These are phyloP conservation scores for Dissophora ornata DNA, from an alignment of 192 early-diverging fungal species.

Conservation along the genomic window DNA sequence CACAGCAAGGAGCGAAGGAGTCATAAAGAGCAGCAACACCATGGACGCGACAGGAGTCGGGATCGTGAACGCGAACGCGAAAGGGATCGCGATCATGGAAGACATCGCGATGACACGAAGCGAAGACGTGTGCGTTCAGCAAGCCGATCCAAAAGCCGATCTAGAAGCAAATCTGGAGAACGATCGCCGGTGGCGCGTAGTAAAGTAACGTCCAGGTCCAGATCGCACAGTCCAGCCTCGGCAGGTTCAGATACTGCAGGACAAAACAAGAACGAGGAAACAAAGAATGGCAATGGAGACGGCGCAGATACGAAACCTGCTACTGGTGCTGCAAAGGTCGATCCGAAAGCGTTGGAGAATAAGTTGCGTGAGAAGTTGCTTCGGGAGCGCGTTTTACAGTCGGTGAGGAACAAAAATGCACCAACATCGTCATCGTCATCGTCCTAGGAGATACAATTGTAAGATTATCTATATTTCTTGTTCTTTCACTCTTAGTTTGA, in stretches of 20 bases:
- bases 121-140: slow-evolving; percentile 13
- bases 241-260: not conserved
- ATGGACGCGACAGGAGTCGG: slow-evolving; percentile 30
- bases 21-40: slow-evolving; percentile 7
- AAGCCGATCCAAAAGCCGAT: slow-evolving; percentile 37
- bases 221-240: slow-evolving; percentile 19
- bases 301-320: too few species aligned
- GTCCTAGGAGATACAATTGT: too few species aligned
- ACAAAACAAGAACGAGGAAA: not conserved
- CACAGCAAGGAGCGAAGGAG: slow-evolving; percentile 12
- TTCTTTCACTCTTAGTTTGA: too few species aligned
- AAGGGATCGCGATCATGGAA: not conserved
- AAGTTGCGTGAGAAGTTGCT: slow-evolving; percentile 39
- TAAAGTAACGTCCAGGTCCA: slow-evolving; percentile 16
- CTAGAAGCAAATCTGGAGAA: slow-evolving; percentile 15
- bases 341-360: slow-evolving; percentile 28
- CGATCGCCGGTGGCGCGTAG: not conserved
- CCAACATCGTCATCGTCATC: too few species aligned
- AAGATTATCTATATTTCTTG: too few species aligned
- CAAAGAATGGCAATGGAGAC: too few species aligned
- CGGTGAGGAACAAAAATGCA: slow-evolving; percentile 30
- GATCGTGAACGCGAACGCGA: slow-evolving; percentile 17
- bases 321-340: not conserved
- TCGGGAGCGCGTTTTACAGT: slow-evolving; percentile 44
- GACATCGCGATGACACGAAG: slow-evolving; percentile 20